Conservation (phyloP, 164 flowering plant species). For the Hamamelis virginiana region DNA sequence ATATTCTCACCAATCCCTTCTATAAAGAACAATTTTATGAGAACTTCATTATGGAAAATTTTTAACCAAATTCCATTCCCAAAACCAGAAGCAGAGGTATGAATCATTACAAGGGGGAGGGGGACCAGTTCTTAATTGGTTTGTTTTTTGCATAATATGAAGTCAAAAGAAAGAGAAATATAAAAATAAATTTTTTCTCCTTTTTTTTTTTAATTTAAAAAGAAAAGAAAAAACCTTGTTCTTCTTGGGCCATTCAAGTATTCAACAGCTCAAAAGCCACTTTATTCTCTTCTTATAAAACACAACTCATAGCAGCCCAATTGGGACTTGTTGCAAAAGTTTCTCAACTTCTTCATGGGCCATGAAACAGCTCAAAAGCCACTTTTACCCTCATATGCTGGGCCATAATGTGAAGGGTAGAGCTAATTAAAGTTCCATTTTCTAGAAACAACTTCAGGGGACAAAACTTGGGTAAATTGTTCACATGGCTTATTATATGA, state of each 20-base stretch:
- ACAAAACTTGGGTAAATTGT: not conserved
- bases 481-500: not conserved
- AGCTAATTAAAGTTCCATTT: not conserved
- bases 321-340: not conserved
- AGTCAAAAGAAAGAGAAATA: no score
- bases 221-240: no score
- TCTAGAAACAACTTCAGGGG: not conserved
- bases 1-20: not conserved
- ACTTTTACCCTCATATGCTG: not conserved
- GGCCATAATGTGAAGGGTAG: not conserved
- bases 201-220: no score
- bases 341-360: conserved; percentile 3
- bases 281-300: not conserved
- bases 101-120: no score
- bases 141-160: no score
- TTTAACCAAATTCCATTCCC: not conserved
- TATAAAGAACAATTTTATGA: not conserved
- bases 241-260: not conserved
- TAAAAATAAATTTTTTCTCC: no score
- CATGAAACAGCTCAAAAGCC: conserved; percentile 24
- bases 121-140: no score
- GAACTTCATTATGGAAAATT: conserved; percentile 5
- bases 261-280: conserved; percentile 3
- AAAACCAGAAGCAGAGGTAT: no score
- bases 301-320: not conserved